Percentiles rank a stretch among this genome's conserved stretches.
Conservation (phyloP, 768 basidiomycete genomes). For the Pleurotus tuoliensis region DNA sequence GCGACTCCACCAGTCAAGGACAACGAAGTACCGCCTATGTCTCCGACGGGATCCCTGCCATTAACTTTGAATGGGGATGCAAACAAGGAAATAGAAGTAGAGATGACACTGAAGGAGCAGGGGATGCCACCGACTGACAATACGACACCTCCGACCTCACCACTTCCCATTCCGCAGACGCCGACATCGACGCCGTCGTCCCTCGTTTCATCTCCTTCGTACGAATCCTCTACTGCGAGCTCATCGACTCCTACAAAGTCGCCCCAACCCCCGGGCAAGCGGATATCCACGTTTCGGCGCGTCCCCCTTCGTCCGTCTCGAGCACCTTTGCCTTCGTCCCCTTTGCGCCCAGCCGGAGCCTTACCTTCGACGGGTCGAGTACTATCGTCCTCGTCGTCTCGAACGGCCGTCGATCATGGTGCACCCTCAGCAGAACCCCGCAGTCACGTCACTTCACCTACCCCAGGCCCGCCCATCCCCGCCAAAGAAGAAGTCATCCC, state of each 20-base stretch:
- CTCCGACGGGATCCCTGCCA: no score
- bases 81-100: no score
- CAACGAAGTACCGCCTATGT: no score
- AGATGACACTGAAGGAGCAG: no score
- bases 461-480: slow-evolving; percentile 2
- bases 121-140: no score
- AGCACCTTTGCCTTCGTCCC: slow-evolving; percentile 29
- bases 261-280: neutral
- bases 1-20: neutral
- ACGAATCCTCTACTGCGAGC: slow-evolving; percentile 10
- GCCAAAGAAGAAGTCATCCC: neutral
- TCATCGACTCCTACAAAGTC: slow-evolving; percentile 12
- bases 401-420: no score
- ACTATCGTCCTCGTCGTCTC: neutral
- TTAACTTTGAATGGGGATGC: no score
- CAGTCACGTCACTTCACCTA: neutral
- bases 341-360: slow-evolving; percentile 20
- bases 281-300: slow-evolving; percentile 27
- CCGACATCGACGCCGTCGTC: slow-evolving; percentile 31
- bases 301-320: slow-evolving; percentile 35
- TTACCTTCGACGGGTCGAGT: slow-evolving; percentile 22
- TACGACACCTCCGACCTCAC: neutral
- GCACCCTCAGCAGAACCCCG: neutral
- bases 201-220: slow-evolving; percentile 1
- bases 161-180: neutral